phyloP scores from a whole-genome alignment of 2,329 filamentous ascomycete genomes.

The Verticillium klebahnii region DNA sequence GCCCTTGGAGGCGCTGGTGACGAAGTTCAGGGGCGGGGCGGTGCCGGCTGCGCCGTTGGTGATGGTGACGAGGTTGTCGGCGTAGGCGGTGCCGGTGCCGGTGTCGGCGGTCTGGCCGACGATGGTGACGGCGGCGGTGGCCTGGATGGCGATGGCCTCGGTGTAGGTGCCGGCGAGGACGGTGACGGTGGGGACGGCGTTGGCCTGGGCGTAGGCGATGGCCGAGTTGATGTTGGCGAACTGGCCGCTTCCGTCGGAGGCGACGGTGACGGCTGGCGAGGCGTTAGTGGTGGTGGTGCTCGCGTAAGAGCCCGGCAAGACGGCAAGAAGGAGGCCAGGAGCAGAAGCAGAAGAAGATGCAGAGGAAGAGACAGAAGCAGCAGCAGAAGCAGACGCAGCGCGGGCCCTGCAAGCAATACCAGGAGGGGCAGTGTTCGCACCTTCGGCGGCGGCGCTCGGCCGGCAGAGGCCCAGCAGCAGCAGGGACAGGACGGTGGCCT shows the following conservation, averaged over 20 bases:
- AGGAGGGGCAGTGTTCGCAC: neutral
- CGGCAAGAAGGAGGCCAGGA: neutral
- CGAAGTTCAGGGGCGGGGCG: slow-evolving; percentile 20
- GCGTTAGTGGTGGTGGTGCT: slow-evolving; percentile 2
- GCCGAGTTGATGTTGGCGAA: slow-evolving; percentile 39
- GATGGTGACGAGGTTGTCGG: slow-evolving; percentile 32
- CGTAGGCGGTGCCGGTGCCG: slow-evolving; percentile 21
- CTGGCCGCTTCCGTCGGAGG: slow-evolving; percentile 35
- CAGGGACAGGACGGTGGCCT: neutral
- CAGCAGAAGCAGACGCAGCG: neutral
- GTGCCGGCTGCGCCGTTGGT: slow-evolving; percentile 12
- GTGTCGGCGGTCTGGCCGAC: slow-evolving; percentile 25
- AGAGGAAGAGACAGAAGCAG: neutral
- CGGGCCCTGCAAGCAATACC: neutral
- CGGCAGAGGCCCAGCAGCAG: slow-evolving; percentile 1
- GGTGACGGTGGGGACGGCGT: slow-evolving; percentile 35
- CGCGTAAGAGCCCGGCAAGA: too few relatives aligned
- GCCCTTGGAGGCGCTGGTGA: slow-evolving; percentile 22
- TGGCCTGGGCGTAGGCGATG: slow-evolving; percentile 35
- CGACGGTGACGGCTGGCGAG: slow-evolving; percentile 32
- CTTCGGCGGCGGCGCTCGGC: neutral
- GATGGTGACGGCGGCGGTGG: slow-evolving; percentile 35
- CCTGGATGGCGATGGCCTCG: slow-evolving; percentile 33
- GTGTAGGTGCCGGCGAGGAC: slow-evolving; percentile 39
- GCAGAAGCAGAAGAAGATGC: neutral